Percentiles rank a stretch among this genome's conserved stretches.
These are phyloP conservation scores for Stephanodiscus triporus DNA, from an alignment of 108 stramenopile genomes.

Conservation along the genomic window DNA sequence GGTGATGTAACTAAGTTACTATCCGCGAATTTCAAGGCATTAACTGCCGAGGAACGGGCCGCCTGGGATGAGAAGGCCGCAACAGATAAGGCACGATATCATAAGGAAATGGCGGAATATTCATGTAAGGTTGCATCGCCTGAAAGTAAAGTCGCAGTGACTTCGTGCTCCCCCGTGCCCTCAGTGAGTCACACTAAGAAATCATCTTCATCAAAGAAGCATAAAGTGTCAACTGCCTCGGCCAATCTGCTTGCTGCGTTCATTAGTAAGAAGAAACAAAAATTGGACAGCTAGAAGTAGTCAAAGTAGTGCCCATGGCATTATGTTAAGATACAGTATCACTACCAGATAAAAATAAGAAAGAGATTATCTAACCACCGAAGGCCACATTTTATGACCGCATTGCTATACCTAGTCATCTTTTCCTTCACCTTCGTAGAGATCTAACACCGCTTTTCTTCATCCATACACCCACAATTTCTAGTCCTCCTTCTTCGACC, in stretches of 20 bases:
- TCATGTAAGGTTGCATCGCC: not conserved
- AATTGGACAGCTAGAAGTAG: not conserved
- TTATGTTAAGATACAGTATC: too few species aligned
- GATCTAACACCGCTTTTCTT: slow-evolving; percentile 67
- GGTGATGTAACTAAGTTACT: slow-evolving; percentile 36
- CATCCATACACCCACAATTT: slow-evolving; percentile 86
- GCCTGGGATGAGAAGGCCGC: slow-evolving; percentile 52
- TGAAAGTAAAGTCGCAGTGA: not conserved
- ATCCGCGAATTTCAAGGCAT: slow-evolving; percentile 46
- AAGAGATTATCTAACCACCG: too few species aligned
- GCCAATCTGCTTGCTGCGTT: slow-evolving; percentile 48
- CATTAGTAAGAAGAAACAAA: slow-evolving; percentile 23
- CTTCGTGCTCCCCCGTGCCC: not conserved
- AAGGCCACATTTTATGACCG: too few species aligned
- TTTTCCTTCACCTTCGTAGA: slow-evolving; percentile 16
- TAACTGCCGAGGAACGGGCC: slow-evolving; percentile 38
- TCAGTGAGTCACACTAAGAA: slow-evolving; percentile 13
- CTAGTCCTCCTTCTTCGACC: slow-evolving; percentile 61
- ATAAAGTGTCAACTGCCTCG: slow-evolving; percentile 36
- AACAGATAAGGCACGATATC: slow-evolving; percentile 57
- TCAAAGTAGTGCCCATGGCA: too few species aligned
- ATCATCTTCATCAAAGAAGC: slow-evolving; percentile 24
- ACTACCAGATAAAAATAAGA: too few species aligned
- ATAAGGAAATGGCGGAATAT: slow-evolving; percentile 62
- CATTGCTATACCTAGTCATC: too few species aligned